A percentile compares a stretch with the other conserved stretches of the same genome.
These are phyloP conservation scores for Malbranchea cinnamomea DNA, from an alignment of 2,329 filamentous ascomycete genomes.

Conservation along the genomic window DNA sequence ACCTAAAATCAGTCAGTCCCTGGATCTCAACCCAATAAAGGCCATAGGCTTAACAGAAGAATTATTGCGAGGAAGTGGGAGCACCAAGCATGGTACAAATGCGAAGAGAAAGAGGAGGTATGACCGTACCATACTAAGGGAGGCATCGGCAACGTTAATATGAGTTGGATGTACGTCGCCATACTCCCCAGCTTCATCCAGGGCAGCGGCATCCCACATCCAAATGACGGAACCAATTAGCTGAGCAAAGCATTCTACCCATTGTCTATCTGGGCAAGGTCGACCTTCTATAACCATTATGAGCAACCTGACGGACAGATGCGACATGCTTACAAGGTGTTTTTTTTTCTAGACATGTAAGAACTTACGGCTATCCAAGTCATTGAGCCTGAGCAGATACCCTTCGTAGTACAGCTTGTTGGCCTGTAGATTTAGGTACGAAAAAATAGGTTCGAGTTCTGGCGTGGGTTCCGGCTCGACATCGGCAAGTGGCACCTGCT, in stretches of 20 bases:
- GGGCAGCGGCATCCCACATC: conserved; percentile 83
- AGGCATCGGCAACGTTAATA: conserved; percentile 93
- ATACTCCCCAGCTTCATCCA: conserved; percentile 74
- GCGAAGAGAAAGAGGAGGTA: conserved; percentile 1
- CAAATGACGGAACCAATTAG: conserved; percentile 90
- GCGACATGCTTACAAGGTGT: conserved; percentile 11
- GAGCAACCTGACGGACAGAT: conserved; percentile 7
- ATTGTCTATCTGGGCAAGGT: conserved; percentile 71
- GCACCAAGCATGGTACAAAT: conserved; percentile 3
- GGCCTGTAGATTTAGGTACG: conserved; percentile 80
- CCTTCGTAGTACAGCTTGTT: conserved; percentile 98
- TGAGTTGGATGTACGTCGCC: conserved; percentile 81
- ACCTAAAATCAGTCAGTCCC: no score
- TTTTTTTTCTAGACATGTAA: no score
- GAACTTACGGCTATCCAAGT: conserved; percentile 73
- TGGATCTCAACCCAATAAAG: no score
- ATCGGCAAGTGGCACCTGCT: no score
- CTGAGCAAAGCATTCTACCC: conserved; percentile 95
- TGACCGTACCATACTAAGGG: conserved; percentile 75
- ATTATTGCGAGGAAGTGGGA: no score
- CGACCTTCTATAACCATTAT: conserved; percentile 53
- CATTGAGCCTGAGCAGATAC: conserved; percentile 92
- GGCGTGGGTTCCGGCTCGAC: conserved; percentile 30
- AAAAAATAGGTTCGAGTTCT: conserved; percentile 88
- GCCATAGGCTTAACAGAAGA: no score